phyloP scores from a whole-genome alignment of 768 basidiomycete species.

The Dentipellis sp. region DNA sequence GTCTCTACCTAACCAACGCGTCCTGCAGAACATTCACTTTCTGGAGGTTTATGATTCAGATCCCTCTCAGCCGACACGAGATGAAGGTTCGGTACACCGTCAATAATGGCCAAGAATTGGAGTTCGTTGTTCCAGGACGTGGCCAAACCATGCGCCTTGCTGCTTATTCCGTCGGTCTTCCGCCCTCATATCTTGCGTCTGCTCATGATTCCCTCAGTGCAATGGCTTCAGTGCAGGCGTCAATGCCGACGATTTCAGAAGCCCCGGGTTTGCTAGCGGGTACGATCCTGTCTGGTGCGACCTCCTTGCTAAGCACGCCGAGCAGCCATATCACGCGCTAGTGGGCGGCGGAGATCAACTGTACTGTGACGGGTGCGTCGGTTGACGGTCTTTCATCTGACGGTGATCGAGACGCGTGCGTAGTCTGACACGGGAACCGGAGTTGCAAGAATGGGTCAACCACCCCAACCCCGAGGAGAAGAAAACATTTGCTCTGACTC shows the following conservation, averaged over 20 bases:
- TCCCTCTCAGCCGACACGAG: constrained; percentile 65
- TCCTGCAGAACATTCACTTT: constrained; percentile 72
- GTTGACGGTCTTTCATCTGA: background rate
- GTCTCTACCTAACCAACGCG: background rate
- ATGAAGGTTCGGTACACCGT: constrained; percentile 75
- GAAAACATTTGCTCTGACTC: constrained; percentile 47
- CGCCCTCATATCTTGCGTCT: background rate
- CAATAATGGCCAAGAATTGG: constrained; percentile 67
- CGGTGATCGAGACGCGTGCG: background rate
- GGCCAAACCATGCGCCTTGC: constrained; percentile 88
- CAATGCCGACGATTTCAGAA: constrained; percentile 79
- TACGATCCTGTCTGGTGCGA: constrained; percentile 94
- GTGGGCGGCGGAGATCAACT: constrained; percentile 94
- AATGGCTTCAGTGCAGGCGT: constrained; percentile 88
- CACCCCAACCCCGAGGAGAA: constrained; percentile 50
- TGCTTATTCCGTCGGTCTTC: constrained; percentile 59
- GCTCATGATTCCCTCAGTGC: constrained; percentile 37
- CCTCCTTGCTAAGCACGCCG: constrained; percentile 72
- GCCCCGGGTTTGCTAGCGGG: constrained; percentile 70
- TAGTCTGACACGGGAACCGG: constrained; percentile 79
- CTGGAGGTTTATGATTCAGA: constrained; percentile 84
- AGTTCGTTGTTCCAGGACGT: constrained; percentile 77
- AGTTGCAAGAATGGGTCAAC: constrained; percentile 79
- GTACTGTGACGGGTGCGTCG: constrained; percentile 67
- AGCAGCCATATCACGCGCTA: constrained; percentile 79